Base-by-base conservation (phyloP, 108 stramenopile species). In the Cylindrotheca closterium region DNA sequence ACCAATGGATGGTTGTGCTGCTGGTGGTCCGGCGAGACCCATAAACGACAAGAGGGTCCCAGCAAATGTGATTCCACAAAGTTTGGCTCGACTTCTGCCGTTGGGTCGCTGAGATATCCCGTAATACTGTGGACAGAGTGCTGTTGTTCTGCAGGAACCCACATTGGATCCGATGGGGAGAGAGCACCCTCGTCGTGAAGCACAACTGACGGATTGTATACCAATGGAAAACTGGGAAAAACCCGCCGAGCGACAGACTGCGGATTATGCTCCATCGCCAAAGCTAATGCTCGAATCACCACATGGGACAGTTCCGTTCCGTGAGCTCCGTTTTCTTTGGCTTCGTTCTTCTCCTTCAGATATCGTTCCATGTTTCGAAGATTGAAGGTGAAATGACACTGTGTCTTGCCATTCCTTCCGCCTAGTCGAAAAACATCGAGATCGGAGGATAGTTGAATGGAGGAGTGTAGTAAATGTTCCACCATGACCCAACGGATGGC, bases 291-390 rank as follows among this genome's bases (percentile, higher is more conserved):
- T 30, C 63, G 57, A 8, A 75, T 51, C 12, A 82, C 54, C 10
- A 87, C 58, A 57, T 79, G 85, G n/a, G 76, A 55, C 0, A 81
- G 68, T 37, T 30, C 61, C 60, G 3, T 23, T 15, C 18, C 12
- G 18, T 30, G 4, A 26, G 30, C 21, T 24, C 48, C 69, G 15
- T 46, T n/a, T 30, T 62, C 51, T 21, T 51, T 42, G 17, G 19
- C 19, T 12, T 23, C 47, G 18, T 10, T 29, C 23, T 42, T 48
- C 31, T 71, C 67, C 12, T 51, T 68, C 30, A 85, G 51, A 64
- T 63, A 85, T 0, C 71, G 54, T 27, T 75, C 58, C 0, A 69
- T 30, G 0, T 54, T 70, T 33, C 56, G 68, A 17, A 83, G 46
- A 46, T 75, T 56, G 2, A 81, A 63, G 1, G 50, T 10, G 24